phyloP scores from a whole-genome alignment of 2,329 filamentous ascomycete species.

The Verruconis gallopava region DNA sequence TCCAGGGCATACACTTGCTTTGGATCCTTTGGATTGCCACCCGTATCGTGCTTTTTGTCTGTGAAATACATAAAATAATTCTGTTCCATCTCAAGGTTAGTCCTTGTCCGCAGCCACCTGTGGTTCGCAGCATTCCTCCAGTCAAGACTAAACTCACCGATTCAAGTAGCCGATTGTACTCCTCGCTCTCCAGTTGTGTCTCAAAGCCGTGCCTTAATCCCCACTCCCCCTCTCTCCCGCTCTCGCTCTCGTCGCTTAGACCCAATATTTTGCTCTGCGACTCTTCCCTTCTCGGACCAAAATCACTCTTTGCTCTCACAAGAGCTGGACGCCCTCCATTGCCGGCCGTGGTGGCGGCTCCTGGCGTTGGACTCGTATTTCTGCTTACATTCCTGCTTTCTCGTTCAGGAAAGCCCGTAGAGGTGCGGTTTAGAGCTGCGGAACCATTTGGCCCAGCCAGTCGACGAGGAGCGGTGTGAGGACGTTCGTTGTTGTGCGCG shows the following conservation, averaged over 20 bases:
- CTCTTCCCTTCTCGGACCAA: conserved; percentile 28
- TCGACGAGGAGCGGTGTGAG: conserved; percentile 2
- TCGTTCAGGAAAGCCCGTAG: neutral
- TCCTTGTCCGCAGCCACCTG: neutral
- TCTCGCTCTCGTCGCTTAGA: conserved; percentile 18
- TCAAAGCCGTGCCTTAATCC: conserved; percentile 77
- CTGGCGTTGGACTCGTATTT: conserved; percentile 3
- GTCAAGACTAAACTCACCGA: too few species aligned
- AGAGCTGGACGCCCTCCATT: conserved; percentile 20
- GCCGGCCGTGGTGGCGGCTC: neutral
- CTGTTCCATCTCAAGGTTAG: conserved; percentile 31
- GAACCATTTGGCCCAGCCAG: conserved; percentile 1
- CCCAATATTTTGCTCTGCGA: too few species aligned
- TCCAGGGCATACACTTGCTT: conserved; percentile 48
- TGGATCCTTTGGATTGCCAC: conserved; percentile 63
- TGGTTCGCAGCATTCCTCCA: neutral
- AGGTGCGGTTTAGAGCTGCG: conserved; percentile 3
- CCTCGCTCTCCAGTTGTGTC: conserved; percentile 79
- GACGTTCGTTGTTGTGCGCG: conserved; percentile 5
- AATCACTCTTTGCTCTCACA: conserved; percentile 41
- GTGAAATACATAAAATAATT: conserved; percentile 99
- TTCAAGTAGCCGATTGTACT: conserved; percentile 65
- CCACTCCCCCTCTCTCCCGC: conserved; percentile 38
- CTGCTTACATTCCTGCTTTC: conserved; percentile 5
- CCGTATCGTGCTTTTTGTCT: conserved; percentile 93